Conservation (phyloP, 208 protist genomes). For the Naegleria gruberi region DNA sequence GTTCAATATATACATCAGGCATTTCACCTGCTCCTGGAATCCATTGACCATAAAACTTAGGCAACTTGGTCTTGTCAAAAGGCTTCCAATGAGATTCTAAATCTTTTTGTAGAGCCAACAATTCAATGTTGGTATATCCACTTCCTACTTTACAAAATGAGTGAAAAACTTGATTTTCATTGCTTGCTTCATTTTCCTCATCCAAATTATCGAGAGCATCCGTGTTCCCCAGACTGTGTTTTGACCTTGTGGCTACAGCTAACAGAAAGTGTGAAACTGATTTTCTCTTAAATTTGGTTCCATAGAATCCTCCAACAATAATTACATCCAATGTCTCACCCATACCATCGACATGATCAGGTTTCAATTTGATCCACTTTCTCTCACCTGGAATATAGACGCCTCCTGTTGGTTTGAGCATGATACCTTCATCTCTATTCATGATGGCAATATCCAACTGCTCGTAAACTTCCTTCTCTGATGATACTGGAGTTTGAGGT, state of each 20-base stretch:
- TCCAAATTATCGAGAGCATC: not conserved
- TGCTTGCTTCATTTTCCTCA: not conserved
- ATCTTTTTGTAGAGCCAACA: slow-evolving; percentile 34
- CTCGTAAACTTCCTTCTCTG: slow-evolving; percentile 35
- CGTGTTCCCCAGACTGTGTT: slow-evolving; percentile 33
- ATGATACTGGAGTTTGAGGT: slow-evolving; percentile 26
- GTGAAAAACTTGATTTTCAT: slow-evolving; percentile 29
- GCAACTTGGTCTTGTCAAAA: slow-evolving; percentile 32
- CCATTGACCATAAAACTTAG: slow-evolving; percentile 43
- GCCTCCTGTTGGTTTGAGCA: slow-evolving; percentile 43
- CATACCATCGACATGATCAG: slow-evolving; percentile 47
- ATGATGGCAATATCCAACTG: slow-evolving; percentile 39
- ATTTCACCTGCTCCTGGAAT: slow-evolving; percentile 41
- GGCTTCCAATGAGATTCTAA: slow-evolving; percentile 46
- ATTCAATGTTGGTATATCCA: slow-evolving; percentile 51
- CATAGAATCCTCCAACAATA: slow-evolving; percentile 50
- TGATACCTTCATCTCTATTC: slow-evolving; percentile 44
- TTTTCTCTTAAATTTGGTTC: slow-evolving; percentile 50
- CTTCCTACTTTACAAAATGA: slow-evolving; percentile 58
- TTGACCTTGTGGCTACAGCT: slow-evolving; percentile 14
- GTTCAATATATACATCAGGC: slow-evolving; percentile 44
- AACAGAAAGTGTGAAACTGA: slow-evolving; percentile 51
- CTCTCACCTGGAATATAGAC: slow-evolving; percentile 49
- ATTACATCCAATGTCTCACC: slow-evolving; percentile 26
- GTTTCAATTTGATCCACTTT: slow-evolving; percentile 63